A percentile compares a stretch with the other conserved stretches of the same genome.
phyloP scores from a whole-genome alignment of 345 rosid species.

The Brassica cretica region DNA sequence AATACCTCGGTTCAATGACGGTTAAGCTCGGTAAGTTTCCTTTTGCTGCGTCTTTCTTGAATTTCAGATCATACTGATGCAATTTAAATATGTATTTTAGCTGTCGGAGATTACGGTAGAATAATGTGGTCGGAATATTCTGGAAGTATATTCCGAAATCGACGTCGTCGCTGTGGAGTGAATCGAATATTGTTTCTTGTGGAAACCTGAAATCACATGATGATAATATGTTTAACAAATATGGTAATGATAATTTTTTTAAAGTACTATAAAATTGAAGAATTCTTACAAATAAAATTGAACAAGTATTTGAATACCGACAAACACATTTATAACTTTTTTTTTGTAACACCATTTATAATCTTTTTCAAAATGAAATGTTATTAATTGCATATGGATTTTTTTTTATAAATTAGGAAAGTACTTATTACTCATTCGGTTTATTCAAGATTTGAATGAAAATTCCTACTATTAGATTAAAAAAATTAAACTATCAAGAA shows the following conservation, averaged over 20 bases:
- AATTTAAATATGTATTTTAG: constrained; percentile 73
- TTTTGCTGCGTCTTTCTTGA: constrained; percentile 67
- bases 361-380: not conserved
- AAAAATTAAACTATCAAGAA: not conserved
- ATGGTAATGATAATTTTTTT: not conserved
- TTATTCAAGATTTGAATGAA: not conserved
- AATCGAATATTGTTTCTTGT: constrained; percentile 87
- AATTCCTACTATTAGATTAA: not conserved
- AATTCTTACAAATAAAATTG: not conserved
- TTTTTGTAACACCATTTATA: too few relatives aligned
- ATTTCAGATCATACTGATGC: constrained; percentile 59
- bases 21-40: constrained; percentile 77
- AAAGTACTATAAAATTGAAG: not conserved
- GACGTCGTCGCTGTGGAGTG: constrained; percentile 62
- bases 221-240: not conserved
- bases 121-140: constrained; percentile 78
- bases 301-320: not conserved
- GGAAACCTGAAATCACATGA: constrained; percentile 46
- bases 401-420: not conserved
- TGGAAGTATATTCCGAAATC: constrained; percentile 81
- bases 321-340: not conserved
- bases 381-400: not conserved
- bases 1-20: constrained; percentile 87
- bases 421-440: not conserved
- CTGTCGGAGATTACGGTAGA: constrained; percentile 83